Evolutionary conservation across 139 green algal genomes (phyloP).

Genomic region (Picochlorum sp.): DNA sequence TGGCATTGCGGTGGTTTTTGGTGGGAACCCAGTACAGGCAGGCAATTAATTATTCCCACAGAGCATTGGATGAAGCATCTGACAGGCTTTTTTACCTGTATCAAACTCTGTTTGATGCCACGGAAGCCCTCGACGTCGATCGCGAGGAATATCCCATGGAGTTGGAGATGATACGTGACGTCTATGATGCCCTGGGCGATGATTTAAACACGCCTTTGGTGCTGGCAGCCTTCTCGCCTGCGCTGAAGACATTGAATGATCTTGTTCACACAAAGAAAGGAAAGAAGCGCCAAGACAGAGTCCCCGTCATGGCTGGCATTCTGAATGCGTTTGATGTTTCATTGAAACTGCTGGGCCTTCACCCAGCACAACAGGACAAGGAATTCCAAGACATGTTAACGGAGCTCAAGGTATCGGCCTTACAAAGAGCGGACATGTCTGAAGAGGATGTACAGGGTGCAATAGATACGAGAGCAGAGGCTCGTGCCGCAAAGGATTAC

Average conservation of each 20-base stretch:
- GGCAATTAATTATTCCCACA: slow-evolving; percentile 83
- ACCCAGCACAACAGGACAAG: slow-evolving; percentile 3
- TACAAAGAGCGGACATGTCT: slow-evolving; percentile 58
- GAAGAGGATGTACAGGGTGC: slow-evolving; percentile 50
- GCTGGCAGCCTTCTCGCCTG: slow-evolving; percentile 58
- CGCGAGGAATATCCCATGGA: not conserved
- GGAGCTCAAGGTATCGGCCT: slow-evolving; percentile 56
- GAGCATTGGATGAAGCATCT: slow-evolving; percentile 76
- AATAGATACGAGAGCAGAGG: slow-evolving; percentile 38
- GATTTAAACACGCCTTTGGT: slow-evolving; percentile 83
- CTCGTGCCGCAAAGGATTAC: slow-evolving; percentile 74
- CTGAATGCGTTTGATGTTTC: slow-evolving; percentile 14
- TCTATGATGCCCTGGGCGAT: slow-evolving; percentile 54
- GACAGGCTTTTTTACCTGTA: slow-evolving; percentile 85
- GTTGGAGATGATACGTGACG: slow-evolving; percentile 13
- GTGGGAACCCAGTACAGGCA: slow-evolving; percentile 84
- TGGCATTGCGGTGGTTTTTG: slow-evolving; percentile 91
- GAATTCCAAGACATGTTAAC: slow-evolving; percentile 4
- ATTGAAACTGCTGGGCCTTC: slow-evolving; percentile 37
- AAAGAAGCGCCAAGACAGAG: slow-evolving; percentile 33
- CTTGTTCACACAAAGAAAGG: slow-evolving; percentile 58
- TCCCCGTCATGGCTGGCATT: slow-evolving; percentile 28
- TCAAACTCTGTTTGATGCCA: slow-evolving; percentile 61
- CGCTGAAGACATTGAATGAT: slow-evolving; percentile 78
- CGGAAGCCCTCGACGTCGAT: not conserved